phyloP scores from a whole-genome alignment of 140 eudicot species.

The Flaveria floridana region DNA sequence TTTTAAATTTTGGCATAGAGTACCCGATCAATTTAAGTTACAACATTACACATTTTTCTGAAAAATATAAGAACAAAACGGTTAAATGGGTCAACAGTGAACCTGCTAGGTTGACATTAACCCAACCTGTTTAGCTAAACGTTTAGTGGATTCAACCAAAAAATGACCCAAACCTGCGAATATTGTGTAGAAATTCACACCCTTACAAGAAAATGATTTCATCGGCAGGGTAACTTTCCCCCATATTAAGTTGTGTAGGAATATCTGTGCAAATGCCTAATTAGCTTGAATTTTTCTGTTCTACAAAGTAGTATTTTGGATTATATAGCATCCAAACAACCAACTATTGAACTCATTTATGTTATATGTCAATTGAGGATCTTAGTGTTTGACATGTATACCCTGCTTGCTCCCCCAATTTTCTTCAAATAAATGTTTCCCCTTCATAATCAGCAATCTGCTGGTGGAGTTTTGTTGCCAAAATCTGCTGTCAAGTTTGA shows the following conservation, averaged over 20 bases:
- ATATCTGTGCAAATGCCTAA: neutral
- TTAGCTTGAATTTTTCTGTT: neutral
- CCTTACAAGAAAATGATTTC: neutral
- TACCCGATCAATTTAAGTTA: too few species aligned
- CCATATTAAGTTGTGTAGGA: too few species aligned
- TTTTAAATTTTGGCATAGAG: too few species aligned
- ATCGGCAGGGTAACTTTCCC: neutral
- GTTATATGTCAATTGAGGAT: neutral
- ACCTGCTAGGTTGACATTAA: neutral
- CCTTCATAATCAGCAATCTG: conserved; percentile 66
- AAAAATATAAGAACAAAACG: too few species aligned
- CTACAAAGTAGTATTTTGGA: neutral
- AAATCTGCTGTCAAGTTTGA: conserved; percentile 95
- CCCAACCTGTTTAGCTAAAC: neutral
- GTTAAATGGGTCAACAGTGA: too few species aligned
- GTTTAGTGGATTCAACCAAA: neutral
- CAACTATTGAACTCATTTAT: neutral
- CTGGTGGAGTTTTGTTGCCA: conserved; percentile 95
- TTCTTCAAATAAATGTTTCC: conserved; percentile 15
- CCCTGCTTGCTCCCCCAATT: neutral
- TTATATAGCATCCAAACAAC: neutral
- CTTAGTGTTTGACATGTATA: neutral
- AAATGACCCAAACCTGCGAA: neutral
- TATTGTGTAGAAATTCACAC: too few species aligned
- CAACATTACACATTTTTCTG: too few species aligned